Percentiles rank a stretch among this genome's conserved stretches.
Evolutionary conservation across 306 rosid species (phyloP).

Genomic region (Vicia villosa): DNA sequence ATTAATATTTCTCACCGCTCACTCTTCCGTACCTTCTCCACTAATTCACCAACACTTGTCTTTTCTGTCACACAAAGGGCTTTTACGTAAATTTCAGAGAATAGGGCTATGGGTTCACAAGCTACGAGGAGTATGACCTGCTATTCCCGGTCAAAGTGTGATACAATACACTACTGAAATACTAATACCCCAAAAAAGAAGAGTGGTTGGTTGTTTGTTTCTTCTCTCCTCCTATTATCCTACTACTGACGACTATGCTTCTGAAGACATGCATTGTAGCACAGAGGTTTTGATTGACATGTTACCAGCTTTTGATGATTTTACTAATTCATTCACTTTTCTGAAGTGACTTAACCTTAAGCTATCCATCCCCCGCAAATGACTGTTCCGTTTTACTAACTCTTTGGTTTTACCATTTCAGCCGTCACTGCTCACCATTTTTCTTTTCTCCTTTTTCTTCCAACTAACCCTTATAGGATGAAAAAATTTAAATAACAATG

Average conservation of each 20-base stretch:
- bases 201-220: not conserved
- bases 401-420: conserved; percentile 19
- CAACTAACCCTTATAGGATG: too few relatives aligned
- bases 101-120: conserved; percentile 1
- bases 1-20: conserved; percentile 36
- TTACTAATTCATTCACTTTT: conserved; percentile 43
- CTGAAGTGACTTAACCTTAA: conserved; percentile 88
- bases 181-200: not conserved
- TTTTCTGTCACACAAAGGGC: conserved; percentile 4
- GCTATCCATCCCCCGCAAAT: conserved; percentile 44
- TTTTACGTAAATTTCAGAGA: conserved; percentile 1
- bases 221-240: not conserved
- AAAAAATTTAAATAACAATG: too few relatives aligned
- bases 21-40: conserved; percentile 25
- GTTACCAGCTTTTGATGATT: conserved; percentile 30
- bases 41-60: conserved; percentile 26
- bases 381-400: conserved; percentile 39
- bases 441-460: not conserved
- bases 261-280: conserved; percentile 36
- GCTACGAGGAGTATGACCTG: conserved; percentile 35
- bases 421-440: conserved; percentile 49
- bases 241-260: not conserved
- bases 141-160: conserved; percentile 42
- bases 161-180: not conserved
- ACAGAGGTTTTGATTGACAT: conserved; percentile 62